Base-by-base conservation (phyloP, 768 basidiomycete species). In the Mycena polygramma region DNA sequence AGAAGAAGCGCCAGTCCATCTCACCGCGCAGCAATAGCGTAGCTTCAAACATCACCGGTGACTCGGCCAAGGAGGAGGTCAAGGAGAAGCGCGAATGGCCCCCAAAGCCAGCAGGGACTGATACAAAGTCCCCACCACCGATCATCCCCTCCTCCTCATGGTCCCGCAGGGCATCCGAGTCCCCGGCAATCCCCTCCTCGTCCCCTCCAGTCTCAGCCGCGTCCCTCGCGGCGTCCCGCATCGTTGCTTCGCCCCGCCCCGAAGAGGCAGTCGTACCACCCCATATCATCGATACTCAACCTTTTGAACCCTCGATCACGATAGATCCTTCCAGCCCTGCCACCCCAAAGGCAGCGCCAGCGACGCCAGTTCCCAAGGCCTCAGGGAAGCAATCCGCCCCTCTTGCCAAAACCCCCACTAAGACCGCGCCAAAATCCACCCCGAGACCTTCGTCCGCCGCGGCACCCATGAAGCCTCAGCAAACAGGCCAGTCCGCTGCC, bases 41-140 rank as follows among this genome's bases (percentile, higher is more conserved):
- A 68, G 81, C 86, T 22, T 91, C 92, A 36, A 88, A 93, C 73
- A 82, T 82, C 63, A 86, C 89, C 10, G 87, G 89, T 51, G 92
- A 94, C 77, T 86, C 90, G 15, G 81, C 83, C 41, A 90, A 88
- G 79, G 91, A 90, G 75, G 92, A 93, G 75, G 76, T 81, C 46
- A 91, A 88, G 80, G 92, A 92, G 78, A 89, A 87, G 76, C 87
- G 89, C 52, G 94, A 94, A 84, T 94, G 92, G 92, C 92, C 93
- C 9, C 93, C 90, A 45, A 88, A 83, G 77, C 75, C 79, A 55
- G 69, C 77, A n/a, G 76, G 79, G 3, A 3, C 30, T 39, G 71
- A 68, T 43, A 77, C 78, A 41, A 85, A 83, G 75, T 79, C 83
- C 22, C 77, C 78, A 55, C 75, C 81, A 20, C 49, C 71, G 15